Evolutionary conservation across 164 flowering plant genomes (phyloP), one percentile per base, ranked within the genome.

Genomic region (Piper longum): DNA sequence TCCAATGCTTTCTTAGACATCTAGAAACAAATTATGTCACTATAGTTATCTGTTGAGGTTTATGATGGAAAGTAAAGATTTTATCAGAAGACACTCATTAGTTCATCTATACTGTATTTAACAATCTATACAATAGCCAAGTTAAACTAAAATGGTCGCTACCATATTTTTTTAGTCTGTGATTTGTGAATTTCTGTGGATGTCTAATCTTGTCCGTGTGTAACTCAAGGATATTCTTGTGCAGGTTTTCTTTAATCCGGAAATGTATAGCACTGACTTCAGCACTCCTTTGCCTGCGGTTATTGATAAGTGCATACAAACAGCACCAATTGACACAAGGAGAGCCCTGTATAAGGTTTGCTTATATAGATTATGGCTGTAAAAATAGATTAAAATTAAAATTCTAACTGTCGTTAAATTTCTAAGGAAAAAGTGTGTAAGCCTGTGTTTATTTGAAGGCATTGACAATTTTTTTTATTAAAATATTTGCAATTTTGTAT

Each of bases 271-370:
- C 75, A 79, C 74, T 60, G 96, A 89, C 40, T 82, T 84, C 54
- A 64, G 80, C 8, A 86, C 89, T 56, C 88, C 99, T 69, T 76
- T 95, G 68, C 98, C 98, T 8, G 83, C 75, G 73, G 85, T 91
- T 11, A 86, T 95, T 66, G 99, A 95, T 74, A 87, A 81, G 75
- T 91, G 99, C 72, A 95, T 95, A 70, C 99, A 95, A 67, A 87
- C 99, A 44, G 84, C 99, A 45, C 98, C 99, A 52, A 95, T 95
- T 76, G 99, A 95, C 79, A 95, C 98, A 61, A 82, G 98, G 67
- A 82, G 99, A 67, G 91, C 96, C 56, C 81, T 91, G 64, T 91
- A 91, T 69, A 91, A 95, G 96, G 99, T 95, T 41, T 68, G 26
- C 16, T 57, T 16, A 18, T 73, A 57, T 39, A 44, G 39, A 48